A percentile compares a stretch with the other conserved stretches of the same genome.
Conservation (phyloP, 108 stramenopile genomes). For the Cyclotella distinguenda region DNA sequence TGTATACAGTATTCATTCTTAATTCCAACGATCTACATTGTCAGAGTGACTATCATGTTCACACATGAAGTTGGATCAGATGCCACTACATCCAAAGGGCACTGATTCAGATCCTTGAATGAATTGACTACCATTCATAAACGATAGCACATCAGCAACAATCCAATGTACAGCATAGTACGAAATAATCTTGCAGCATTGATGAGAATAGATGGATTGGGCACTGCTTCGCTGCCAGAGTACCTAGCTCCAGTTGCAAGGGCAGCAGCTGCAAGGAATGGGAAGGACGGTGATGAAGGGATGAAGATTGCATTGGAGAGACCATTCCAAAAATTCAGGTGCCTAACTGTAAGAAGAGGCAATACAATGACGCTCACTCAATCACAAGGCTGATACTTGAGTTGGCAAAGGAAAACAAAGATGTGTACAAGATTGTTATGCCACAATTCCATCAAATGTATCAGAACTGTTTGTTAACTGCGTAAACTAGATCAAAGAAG, state of each 20-base stretch:
- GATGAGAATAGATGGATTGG: background rate
- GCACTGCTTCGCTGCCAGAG: background rate
- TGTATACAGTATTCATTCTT: conserved; percentile 4
- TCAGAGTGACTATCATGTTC: conserved; percentile 10
- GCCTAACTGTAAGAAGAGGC: no score
- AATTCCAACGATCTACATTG: background rate
- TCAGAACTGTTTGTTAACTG: background rate
- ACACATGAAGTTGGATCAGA: conserved; percentile 6
- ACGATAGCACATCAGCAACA: conserved; percentile 2
- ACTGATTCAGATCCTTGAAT: background rate
- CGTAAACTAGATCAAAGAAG: background rate
- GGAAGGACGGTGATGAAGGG: background rate
- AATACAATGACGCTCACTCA: no score
- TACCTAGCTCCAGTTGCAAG: background rate
- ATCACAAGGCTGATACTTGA: no score
- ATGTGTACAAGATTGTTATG: no score
- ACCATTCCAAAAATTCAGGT: no score
- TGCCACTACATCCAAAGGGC: conserved; percentile 1
- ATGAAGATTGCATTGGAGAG: background rate
- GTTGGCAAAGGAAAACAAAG: no score
- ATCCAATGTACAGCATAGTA: background rate
- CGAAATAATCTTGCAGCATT: background rate
- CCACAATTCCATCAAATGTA: background rate
- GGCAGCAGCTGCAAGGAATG: background rate
- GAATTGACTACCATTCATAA: background rate